These are phyloP conservation scores for Xerocomus potaroensis DNA, from an alignment of 768 basidiomycete genomes.

Conservation along the genomic window DNA sequence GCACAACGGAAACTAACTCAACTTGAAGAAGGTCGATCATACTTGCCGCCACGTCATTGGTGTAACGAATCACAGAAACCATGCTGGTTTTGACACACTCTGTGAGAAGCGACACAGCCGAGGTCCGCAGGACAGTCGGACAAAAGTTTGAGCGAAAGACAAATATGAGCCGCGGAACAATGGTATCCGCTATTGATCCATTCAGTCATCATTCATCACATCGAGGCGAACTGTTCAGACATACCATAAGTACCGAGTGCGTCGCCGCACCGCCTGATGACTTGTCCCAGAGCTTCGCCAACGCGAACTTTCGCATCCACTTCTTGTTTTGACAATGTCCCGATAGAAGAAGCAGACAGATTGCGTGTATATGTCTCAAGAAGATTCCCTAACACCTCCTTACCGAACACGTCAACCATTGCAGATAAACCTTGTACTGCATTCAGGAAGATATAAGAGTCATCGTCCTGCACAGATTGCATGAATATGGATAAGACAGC, in stretches of 20 bases:
- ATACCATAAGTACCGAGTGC: constrained; percentile 66
- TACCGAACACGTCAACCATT: constrained; percentile 68
- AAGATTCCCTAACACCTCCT: constrained; percentile 63
- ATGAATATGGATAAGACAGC: constrained; percentile 86
- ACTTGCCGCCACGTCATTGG: constrained; percentile 54
- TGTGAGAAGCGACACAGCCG: constrained; percentile 66
- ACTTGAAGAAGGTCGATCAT: constrained; percentile 77
- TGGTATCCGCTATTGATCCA: constrained; percentile 48
- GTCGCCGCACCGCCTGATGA: constrained; percentile 69
- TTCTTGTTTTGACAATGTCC: constrained; percentile 50
- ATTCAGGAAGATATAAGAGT: constrained; percentile 93
- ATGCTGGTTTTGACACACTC: constrained; percentile 65
- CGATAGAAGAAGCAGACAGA: constrained; percentile 34
- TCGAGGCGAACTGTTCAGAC: constrained; percentile 10
- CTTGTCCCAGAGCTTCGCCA: constrained; percentile 80
- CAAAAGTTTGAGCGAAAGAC: constrained; percentile 55
- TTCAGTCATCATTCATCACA: constrained; percentile 1
- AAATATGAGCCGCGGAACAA: constrained; percentile 70
- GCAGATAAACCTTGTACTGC: constrained; percentile 87
- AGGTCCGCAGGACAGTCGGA: constrained; percentile 71
- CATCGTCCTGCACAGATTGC: constrained; percentile 81
- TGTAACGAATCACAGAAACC: constrained; percentile 59
- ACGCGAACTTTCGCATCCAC: constrained; percentile 71
- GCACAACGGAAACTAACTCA: constrained; percentile 39
- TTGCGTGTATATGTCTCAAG: constrained; percentile 65